Conservation (phyloP, 768 basidiomycete genomes). For the Tremella yokohamensis region DNA sequence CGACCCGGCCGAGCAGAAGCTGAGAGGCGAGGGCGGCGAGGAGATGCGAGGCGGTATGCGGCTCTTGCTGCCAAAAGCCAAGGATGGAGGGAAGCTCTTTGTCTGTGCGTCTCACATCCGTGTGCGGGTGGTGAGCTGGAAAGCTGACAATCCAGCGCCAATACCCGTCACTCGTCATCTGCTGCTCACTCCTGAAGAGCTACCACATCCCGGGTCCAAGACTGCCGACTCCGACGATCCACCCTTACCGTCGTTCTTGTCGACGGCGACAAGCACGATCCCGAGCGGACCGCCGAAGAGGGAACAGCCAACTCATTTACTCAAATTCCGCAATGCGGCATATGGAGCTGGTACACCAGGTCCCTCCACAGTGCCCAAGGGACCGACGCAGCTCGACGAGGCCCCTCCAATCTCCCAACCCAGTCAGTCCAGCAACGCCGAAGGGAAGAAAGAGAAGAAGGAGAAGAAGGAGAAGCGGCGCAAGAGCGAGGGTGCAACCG, state of each 20-base stretch:
- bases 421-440: too few species aligned
- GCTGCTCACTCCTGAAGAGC: constrained; percentile 30
- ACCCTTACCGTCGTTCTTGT: constrained; percentile 28
- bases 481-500: neutral
- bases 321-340: constrained; percentile 49
- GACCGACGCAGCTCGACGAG: too few species aligned
- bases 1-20: constrained; percentile 15
- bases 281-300: constrained; percentile 22
- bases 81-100: constrained; percentile 32
- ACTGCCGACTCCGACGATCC: constrained; percentile 7
- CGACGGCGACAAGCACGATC: constrained; percentile 13
- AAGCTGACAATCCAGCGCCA: constrained; percentile 29
- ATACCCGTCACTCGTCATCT: constrained; percentile 38
- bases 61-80: constrained; percentile 38
- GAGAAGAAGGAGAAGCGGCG: neutral
- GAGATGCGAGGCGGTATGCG: constrained; percentile 47
- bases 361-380: constrained; percentile 4
- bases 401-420: too few species aligned
- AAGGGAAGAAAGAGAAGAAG: too few species aligned
- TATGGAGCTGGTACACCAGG: constrained; percentile 38
- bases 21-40: constrained; percentile 42
- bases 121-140: neutral
- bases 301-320: constrained; percentile 37
- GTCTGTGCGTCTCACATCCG: constrained; percentile 28
- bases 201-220: neutral